phyloP scores from a whole-genome alignment of 1,139 yeast species.

The Trichomonascaceae sp. region DNA sequence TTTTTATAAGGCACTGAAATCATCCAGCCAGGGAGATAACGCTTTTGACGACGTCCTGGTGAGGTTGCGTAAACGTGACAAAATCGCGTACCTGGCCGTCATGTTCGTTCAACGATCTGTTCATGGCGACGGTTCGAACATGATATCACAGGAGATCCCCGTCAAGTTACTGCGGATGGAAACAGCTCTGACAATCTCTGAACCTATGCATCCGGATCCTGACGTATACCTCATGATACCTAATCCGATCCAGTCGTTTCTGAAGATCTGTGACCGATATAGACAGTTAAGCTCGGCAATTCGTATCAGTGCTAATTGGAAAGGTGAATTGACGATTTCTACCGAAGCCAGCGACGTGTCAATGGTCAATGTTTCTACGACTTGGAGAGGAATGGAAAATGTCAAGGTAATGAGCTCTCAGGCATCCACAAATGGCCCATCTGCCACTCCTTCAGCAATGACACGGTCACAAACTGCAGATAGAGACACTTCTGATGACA shows the following conservation, averaged over 20 bases:
- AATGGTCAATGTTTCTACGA: constrained; percentile 12
- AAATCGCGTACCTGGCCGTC: constrained; percentile 21
- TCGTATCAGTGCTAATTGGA: constrained; percentile 21
- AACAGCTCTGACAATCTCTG: constrained; percentile 18
- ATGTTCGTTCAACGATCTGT: constrained; percentile 16
- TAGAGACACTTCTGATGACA: constrained; percentile 6
- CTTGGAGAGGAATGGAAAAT: constrained; percentile 11
- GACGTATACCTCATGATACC: constrained; percentile 19
- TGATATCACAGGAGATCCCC: constrained; percentile 27
- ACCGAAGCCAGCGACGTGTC: constrained; percentile 21
- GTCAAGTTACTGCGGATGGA: constrained; percentile 21
- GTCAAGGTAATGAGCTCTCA: constrained; percentile 5
- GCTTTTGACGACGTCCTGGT: constrained; percentile 17
- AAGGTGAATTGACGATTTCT: constrained; percentile 25
- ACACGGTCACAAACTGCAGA: constrained; percentile 9
- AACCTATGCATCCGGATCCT: constrained; percentile 25
- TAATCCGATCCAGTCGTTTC: constrained; percentile 12
- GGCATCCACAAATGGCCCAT: not conserved
- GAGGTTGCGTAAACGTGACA: constrained; percentile 20
- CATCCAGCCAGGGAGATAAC: constrained; percentile 14
- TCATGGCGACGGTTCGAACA: constrained; percentile 16
- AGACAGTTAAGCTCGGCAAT: constrained; percentile 23
- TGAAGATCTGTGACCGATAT: constrained; percentile 23
- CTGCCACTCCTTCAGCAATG: not conserved
- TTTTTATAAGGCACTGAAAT: constrained; percentile 21